Conservation (phyloP, 2,329 filamentous ascomycete species). For the Botrytis pseudocinerea region DNA sequence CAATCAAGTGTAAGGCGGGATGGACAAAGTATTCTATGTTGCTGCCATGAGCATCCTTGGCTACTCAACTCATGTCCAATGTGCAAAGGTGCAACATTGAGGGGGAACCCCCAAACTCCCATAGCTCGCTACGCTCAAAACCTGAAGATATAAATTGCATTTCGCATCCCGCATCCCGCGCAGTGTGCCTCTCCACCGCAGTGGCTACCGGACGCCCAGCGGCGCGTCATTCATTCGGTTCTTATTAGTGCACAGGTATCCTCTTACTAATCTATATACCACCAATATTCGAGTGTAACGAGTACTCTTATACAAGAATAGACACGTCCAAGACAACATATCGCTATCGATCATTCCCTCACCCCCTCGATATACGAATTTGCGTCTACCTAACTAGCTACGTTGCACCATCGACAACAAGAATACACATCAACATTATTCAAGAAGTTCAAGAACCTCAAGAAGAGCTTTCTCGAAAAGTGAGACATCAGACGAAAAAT, state of each 20-base stretch:
- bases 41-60: background rate
- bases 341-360: background rate
- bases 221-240: no score
- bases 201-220: background rate
- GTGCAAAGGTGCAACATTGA: background rate
- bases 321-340: background rate
- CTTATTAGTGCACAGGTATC: no score
- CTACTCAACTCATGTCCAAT: background rate
- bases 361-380: background rate
- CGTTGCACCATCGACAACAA: background rate
- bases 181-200: background rate
- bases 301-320: background rate
- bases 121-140: background rate
- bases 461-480: slow-evolving; percentile 1
- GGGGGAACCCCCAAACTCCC: background rate
- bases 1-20: background rate
- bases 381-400: background rate
- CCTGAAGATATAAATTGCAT: background rate
- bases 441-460: background rate
- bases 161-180: background rate
- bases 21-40: background rate
- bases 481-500: slow-evolving; percentile 13
- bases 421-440: background rate
- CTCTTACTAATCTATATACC: no score
- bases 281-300: background rate